These are phyloP conservation scores for Cadophora sp. DNA, from an alignment of 2,329 filamentous ascomycete genomes.

Conservation along the genomic window DNA sequence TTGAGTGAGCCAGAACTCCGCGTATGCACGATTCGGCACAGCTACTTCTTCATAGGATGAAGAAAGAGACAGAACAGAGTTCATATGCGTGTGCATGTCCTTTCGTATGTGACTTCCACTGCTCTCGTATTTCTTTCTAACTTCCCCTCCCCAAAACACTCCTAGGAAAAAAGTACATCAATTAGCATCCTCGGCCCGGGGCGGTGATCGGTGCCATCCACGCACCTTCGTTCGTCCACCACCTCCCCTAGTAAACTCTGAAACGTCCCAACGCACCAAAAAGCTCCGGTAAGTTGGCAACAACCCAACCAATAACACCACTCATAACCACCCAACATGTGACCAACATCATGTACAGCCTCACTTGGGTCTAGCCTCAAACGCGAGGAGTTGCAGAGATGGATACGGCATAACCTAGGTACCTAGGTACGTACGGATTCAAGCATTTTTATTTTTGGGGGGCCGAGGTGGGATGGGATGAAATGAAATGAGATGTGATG, in stretches of 20 bases:
- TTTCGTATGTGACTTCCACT: too few species aligned
- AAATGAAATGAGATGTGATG: not conserved
- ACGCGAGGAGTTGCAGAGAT: not conserved
- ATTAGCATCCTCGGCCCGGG: conserved; percentile 9
- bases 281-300: not conserved
- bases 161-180: not conserved
- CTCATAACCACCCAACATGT: not conserved
- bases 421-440: too few species aligned
- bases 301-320: conserved; percentile 5
- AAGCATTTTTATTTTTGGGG: not conserved
- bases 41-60: not conserved
- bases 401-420: not conserved
- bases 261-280: conserved; percentile 15
- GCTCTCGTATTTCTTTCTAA: not conserved
- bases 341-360: not conserved
- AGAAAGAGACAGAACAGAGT: not conserved
- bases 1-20: not conserved
- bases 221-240: not conserved
- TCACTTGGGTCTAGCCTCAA: not conserved
- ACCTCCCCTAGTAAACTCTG: not conserved
- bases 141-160: not conserved
- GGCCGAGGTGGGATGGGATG: not conserved
- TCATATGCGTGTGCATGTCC: not conserved
- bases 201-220: too few species aligned
- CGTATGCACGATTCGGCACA: not conserved